Conservation (phyloP, 2,329 filamentous ascomycete species). For the Fusarium redolens region DNA sequence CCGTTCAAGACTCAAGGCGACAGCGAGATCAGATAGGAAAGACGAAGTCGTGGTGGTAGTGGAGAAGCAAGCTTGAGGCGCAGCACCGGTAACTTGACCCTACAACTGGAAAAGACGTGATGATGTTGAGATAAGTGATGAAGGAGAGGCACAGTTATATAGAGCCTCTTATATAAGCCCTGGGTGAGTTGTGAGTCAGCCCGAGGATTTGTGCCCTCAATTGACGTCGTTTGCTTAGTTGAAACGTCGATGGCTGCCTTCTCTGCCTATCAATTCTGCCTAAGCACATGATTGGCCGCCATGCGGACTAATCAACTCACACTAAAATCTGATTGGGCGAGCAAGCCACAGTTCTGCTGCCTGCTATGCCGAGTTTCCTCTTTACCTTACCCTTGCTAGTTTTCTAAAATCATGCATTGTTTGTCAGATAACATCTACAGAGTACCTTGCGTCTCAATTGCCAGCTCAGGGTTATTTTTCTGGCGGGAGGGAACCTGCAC, state of each 20-base stretch:
- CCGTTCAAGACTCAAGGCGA: neutral
- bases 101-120: neutral
- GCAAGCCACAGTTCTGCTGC: conserved; percentile 7
- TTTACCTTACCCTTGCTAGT: rapidly evolving
- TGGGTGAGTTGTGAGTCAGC: neutral
- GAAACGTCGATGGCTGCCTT: conserved; percentile 11
- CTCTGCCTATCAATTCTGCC: conserved; percentile 4
- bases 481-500: neutral
- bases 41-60: rapidly evolving
- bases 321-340: conserved; percentile 3
- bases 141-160: neutral
- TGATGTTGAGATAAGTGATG: neutral
- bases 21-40: neutral
- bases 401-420: neutral
- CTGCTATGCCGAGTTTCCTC: conserved; percentile 1
- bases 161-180: too few species aligned
- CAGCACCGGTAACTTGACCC: neutral
- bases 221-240: neutral
- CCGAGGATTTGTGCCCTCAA: neutral
- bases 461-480: neutral
- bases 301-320: rapidly evolving
- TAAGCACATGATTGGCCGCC: neutral
- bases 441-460: neutral
- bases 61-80: neutral
- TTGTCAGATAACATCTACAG: neutral